phyloP scores from a whole-genome alignment of 495 filamentous ascomycete species.

The Podospora australis region DNA sequence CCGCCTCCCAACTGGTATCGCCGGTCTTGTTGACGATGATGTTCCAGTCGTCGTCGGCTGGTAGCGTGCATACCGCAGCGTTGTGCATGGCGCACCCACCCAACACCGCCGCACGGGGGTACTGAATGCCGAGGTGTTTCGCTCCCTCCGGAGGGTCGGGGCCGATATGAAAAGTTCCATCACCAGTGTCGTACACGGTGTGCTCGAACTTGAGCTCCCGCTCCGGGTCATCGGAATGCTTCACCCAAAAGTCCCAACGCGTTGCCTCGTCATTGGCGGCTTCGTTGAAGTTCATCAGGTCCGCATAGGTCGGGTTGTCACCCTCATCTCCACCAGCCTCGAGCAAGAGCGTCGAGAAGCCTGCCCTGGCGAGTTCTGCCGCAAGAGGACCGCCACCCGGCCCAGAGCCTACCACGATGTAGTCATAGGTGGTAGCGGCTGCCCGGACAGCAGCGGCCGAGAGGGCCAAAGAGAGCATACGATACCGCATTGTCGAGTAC shows the following conservation, averaged over 20 bases:
- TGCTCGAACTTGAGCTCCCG: slow-evolving; percentile 38
- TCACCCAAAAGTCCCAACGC: slow-evolving; percentile 48
- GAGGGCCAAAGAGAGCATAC: slow-evolving; percentile 23
- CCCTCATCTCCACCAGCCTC: slow-evolving; percentile 60
- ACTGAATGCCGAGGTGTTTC: slow-evolving; percentile 40
- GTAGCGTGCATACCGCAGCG: slow-evolving; percentile 35
- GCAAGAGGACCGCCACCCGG: slow-evolving; percentile 61
- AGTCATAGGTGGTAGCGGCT: slow-evolving; percentile 44
- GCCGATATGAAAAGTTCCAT: slow-evolving; percentile 44
- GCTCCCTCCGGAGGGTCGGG: slow-evolving; percentile 37
- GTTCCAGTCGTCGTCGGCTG: slow-evolving; percentile 42
- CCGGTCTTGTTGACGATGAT: slow-evolving; percentile 39
- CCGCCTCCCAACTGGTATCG: slow-evolving; percentile 37
- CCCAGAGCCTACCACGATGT: slow-evolving; percentile 60
- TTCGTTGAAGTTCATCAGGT: slow-evolving; percentile 35
- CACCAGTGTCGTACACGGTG: slow-evolving; percentile 37
- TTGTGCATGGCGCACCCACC: slow-evolving; percentile 49
- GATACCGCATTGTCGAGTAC: slow-evolving; percentile 25
- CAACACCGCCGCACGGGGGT: slow-evolving; percentile 41
- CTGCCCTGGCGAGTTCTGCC: slow-evolving; percentile 53
- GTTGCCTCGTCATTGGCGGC: slow-evolving; percentile 42
- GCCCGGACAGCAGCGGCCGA: slow-evolving; percentile 17
- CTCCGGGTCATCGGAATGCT: slow-evolving; percentile 40
- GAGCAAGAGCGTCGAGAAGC: slow-evolving; percentile 53
- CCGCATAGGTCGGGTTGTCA: slow-evolving; percentile 37